Evolutionary conservation across 495 filamentous ascomycete genomes (phyloP).

Genomic region (Lasiosphaeriaceae sp.): DNA sequence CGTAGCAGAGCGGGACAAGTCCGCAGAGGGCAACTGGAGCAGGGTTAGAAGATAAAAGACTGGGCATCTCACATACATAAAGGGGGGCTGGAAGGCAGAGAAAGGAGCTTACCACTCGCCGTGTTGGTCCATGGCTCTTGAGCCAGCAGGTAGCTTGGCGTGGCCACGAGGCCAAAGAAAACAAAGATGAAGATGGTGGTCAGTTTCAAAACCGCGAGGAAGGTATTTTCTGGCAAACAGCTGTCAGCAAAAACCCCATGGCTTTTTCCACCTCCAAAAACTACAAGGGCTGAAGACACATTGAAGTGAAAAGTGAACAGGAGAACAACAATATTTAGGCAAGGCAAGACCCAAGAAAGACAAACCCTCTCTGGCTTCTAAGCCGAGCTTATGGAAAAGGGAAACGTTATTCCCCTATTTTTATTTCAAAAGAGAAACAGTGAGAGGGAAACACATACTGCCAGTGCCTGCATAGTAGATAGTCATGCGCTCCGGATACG

Average conservation of each 20-base stretch:
- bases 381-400: not conserved
- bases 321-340: too few species aligned
- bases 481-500: slow-evolving; percentile 56
- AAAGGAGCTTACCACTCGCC: slow-evolving; percentile 20
- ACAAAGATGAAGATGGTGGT: slow-evolving; percentile 67
- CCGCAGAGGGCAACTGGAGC: slow-evolving; percentile 56
- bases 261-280: not conserved
- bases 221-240: slow-evolving; percentile 42
- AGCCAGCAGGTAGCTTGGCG: slow-evolving; percentile 53
- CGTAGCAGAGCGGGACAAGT: slow-evolving; percentile 61
- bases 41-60: too few species aligned
- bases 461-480: slow-evolving; percentile 71
- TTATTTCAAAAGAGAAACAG: not conserved
- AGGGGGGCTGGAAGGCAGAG: not conserved
- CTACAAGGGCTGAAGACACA: too few species aligned
- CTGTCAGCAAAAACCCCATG: not conserved
- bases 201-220: slow-evolving; percentile 64
- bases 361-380: too few species aligned
- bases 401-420: not conserved
- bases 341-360: too few species aligned
- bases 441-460: slow-evolving; percentile 22
- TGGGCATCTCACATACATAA: not conserved
- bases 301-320: too few species aligned
- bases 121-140: slow-evolving; percentile 44
- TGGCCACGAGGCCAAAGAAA: slow-evolving; percentile 57